Evolutionary conservation across 169 alveolate species (phyloP).

Genomic region (Cryptosporidium meleagridis): DNA sequence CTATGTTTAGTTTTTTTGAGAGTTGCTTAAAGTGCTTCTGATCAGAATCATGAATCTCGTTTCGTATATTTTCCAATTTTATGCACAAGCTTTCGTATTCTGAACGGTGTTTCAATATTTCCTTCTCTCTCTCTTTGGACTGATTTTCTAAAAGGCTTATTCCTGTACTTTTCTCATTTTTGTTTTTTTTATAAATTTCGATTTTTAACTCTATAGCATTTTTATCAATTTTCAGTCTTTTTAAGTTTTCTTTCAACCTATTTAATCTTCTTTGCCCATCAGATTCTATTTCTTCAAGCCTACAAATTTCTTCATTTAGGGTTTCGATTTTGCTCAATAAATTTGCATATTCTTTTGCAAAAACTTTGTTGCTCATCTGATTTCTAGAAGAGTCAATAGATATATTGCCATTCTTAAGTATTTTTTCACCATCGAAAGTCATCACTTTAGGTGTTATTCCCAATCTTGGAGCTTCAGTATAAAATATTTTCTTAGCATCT

Average conservation of each 20-base stretch:
- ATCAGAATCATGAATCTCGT: conserved; percentile 27
- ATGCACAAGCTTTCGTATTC: background rate
- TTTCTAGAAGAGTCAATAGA: conserved; percentile 7
- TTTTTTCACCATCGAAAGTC: conserved; percentile 66
- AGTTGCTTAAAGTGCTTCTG: conserved; percentile 34
- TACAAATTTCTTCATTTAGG: conserved; percentile 12
- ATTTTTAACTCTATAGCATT: conserved; percentile 19
- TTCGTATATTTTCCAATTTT: conserved; percentile 5
- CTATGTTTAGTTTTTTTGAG: conserved; percentile 43
- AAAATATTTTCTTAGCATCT: conserved; percentile 65
- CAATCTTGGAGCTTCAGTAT: conserved; percentile 59
- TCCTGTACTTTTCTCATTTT: conserved; percentile 3
- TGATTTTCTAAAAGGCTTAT: conserved; percentile 14
- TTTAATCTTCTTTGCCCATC: conserved; percentile 46
- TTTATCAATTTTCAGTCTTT: conserved; percentile 42
- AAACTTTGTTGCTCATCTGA: background rate
- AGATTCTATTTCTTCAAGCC: conserved; percentile 35
- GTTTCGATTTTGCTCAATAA: background rate
- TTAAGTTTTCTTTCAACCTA: conserved; percentile 31
- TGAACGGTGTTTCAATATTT: background rate
- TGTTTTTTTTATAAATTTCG: conserved; percentile 18
- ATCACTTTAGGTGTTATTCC: conserved; percentile 39
- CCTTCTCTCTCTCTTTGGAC: conserved; percentile 12
- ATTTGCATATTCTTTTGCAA: conserved; percentile 36
- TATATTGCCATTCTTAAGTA: conserved; percentile 58